Base-by-base conservation (phyloP, 495 filamentous ascomycete genomes). In the Physcia stellaris region DNA sequence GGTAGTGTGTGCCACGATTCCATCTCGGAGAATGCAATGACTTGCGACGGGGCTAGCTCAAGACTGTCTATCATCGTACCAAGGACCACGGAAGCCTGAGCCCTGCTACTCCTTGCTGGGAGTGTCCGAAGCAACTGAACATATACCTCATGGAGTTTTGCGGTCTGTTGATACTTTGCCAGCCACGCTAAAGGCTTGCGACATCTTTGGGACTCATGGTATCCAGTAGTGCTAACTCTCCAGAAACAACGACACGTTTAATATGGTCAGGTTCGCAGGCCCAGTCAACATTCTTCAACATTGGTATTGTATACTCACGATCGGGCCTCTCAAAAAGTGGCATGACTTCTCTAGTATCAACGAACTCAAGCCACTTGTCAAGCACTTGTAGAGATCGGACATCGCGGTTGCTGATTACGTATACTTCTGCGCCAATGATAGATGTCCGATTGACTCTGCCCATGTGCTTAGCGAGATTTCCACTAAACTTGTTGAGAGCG, bases 381-480 rank as follows among this genome's bases (percentile, higher is more conserved):
- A 69, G 57, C 18, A 48, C 47, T 4, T 51, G 52, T 40, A 69
- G 53, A 0, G 64, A 63, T n/a, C 53, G 42, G 32, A 59, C 43
- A 37, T 71, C 67, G 41, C 62, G 50, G 43, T 71, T 71, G 40
- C 60, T 69, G 37, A 70, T 71, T 6, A 68, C 60, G 38, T 70
- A 70, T 1, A 70, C 54, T 45, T 70, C 67, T 11, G 63, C 66
- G 5, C 40, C 61, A 0, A 54, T 36, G 16, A 70, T 49, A 7
- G 57, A 55, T 36, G 59, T 54, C 29, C 60, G 41, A 15, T 61
- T 57, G 18, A 70, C 54, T 35, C 55, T 47, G 4, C 66, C 66
- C 13, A 70, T 41, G 40, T 70, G 62, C 22, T 17, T 50, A 28
- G 55, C 51, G 3, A 69, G 48, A 6, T 50, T 48, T 35, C 34